These are phyloP conservation scores for Neofusicoccum sp. DNA, from an alignment of 2,329 filamentous ascomycete species.

Conservation along the genomic window DNA sequence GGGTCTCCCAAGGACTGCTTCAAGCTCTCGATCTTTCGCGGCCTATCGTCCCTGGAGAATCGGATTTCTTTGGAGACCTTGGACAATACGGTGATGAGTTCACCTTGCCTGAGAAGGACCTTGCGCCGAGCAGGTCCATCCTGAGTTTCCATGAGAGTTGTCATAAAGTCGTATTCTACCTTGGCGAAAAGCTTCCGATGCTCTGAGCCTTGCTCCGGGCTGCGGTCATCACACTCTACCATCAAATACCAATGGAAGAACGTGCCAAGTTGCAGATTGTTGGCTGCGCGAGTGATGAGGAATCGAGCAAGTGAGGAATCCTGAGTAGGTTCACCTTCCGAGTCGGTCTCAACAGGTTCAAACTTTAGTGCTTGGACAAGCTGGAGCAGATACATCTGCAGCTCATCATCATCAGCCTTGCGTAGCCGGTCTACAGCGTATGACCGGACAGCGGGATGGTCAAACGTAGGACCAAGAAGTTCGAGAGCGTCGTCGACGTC, in stretches of 20 bases:
- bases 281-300: conserved; percentile 81
- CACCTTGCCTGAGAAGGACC: conserved; percentile 80
- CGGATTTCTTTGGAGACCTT: conserved; percentile 90
- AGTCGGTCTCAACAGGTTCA: conserved; percentile 60
- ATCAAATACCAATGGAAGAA: conserved; percentile 98
- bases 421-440: conserved; percentile 91
- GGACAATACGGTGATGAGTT: conserved; percentile 82
- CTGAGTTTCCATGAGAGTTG: conserved; percentile 72
- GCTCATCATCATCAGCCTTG: conserved; percentile 89
- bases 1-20: conserved; percentile 85
- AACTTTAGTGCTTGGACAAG: conserved; percentile 96
- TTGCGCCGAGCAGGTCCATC: conserved; percentile 74
- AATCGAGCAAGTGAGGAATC: conserved; percentile 89
- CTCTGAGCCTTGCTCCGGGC: conserved; percentile 71
- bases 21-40: conserved; percentile 78
- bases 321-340: conserved; percentile 62
- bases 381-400: conserved; percentile 88
- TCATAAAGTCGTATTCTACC: conserved; percentile 96
- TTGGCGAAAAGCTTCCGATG: conserved; percentile 87
- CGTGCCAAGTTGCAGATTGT: conserved; percentile 89
- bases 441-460: conserved; percentile 82
- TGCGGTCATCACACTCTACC: conserved; percentile 89
- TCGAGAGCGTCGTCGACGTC: conserved; percentile 96
- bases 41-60: conserved; percentile 73
- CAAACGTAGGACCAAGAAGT: conserved; percentile 87